phyloP scores from a whole-genome alignment of 2,329 filamentous ascomycete genomes.

The Rhynchosporium agropyri region DNA sequence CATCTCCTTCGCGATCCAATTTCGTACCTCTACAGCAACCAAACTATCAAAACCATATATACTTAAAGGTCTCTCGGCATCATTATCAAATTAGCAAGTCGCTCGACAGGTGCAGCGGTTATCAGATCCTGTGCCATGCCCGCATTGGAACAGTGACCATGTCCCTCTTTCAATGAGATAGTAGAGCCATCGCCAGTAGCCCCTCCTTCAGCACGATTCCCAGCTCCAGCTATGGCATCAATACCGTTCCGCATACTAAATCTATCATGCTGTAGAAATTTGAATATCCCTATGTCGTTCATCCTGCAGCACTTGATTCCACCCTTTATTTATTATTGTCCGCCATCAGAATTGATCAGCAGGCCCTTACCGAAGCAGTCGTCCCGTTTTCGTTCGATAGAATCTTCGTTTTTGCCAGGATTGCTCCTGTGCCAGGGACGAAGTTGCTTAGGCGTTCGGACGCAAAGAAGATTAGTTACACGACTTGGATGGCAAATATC shows the following conservation, averaged over 20 bases:
- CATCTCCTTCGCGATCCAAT: conserved; percentile 50
- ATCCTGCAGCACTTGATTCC: conserved; percentile 50
- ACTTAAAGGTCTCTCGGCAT: conserved; percentile 21
- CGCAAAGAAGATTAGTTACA: conserved; percentile 13
- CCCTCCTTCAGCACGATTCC: background rate
- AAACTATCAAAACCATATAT: conserved; percentile 55
- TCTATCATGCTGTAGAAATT: conserved; percentile 47
- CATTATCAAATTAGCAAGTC: conserved; percentile 1
- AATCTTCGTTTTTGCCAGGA: conserved; percentile 17
- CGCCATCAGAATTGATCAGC: background rate
- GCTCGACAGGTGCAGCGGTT: background rate
- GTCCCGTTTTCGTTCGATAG: conserved; percentile 16
- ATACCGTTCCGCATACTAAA: conserved; percentile 1
- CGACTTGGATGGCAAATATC: conserved; percentile 1
- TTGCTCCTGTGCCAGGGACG: background rate
- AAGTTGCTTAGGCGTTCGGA: background rate
- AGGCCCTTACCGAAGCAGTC: conserved; percentile 31
- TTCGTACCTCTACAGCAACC: conserved; percentile 53
- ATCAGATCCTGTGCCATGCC: conserved; percentile 1
- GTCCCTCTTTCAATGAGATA: conserved; percentile 9
- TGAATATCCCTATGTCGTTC: conserved; percentile 48
- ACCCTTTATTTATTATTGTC: conserved; percentile 43
- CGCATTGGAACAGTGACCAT: background rate
- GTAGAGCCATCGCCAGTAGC: background rate
- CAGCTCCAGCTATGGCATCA: background rate